Conservation (phyloP, 1,284 basidiomycete species). For the Jaminaea rosea region DNA sequence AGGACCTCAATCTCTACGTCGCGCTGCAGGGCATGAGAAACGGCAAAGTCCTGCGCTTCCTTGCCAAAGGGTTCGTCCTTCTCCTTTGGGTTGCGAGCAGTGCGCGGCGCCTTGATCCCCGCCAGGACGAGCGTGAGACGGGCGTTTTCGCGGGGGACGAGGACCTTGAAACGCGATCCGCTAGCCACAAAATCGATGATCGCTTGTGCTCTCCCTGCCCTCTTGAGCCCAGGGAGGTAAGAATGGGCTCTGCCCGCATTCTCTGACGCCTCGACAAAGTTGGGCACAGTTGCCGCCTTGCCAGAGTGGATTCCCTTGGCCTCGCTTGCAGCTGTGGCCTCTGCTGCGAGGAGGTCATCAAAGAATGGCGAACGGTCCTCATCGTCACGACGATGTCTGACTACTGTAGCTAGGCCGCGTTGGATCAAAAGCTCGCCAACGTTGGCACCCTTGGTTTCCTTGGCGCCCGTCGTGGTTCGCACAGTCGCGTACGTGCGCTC, state of each 20-base stretch:
- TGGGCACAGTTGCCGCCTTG: constrained; percentile 63
- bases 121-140: constrained; percentile 40
- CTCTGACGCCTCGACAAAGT: constrained; percentile 73
- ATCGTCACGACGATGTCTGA: constrained; percentile 84
- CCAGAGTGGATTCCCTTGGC: constrained; percentile 82
- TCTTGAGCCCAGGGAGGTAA: constrained; percentile 84
- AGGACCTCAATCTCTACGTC: constrained; percentile 90
- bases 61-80: constrained; percentile 79
- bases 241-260: constrained; percentile 35
- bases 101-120: constrained; percentile 48
- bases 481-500: constrained; percentile 39
- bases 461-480: constrained; percentile 18
- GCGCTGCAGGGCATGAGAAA: constrained; percentile 75
- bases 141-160: constrained; percentile 34
- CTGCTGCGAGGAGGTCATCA: constrained; percentile 88
- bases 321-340: constrained; percentile 69
- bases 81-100: constrained; percentile 60
- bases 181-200: constrained; percentile 82
- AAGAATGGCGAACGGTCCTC: constrained; percentile 89
- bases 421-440: constrained; percentile 85
- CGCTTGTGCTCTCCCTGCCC: constrained; percentile 69
- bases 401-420: constrained; percentile 78
- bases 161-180: constrained; percentile 29
- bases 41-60: constrained; percentile 74
- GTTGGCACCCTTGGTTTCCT: constrained; percentile 51